phyloP scores from a whole-genome alignment of 169 alveolate species.

The Eimeria acervulina region DNA sequence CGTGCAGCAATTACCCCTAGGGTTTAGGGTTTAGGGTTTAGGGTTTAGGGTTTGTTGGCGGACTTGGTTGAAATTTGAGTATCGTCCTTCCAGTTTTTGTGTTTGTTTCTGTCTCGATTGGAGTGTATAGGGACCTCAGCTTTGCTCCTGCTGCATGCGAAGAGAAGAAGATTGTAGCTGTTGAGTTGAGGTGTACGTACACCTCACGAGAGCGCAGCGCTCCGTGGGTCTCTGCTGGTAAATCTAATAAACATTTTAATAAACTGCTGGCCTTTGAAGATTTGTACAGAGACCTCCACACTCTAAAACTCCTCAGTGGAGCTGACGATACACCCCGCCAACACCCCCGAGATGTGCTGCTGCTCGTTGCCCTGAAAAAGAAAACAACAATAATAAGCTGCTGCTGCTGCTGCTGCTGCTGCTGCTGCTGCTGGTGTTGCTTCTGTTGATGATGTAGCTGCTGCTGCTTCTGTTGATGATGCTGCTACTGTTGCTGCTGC shows the following conservation, averaged over 20 bases:
- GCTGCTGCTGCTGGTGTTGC: too few relatives aligned
- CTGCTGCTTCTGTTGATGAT: too few relatives aligned
- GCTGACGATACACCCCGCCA: neutral
- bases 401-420: too few relatives aligned
- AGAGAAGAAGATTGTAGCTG: neutral
- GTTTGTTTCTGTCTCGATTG: neutral
- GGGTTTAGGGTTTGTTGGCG: neutral
- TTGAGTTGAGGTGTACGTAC: conserved; percentile 10
- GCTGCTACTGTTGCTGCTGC: too few relatives aligned
- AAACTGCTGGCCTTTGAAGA: neutral
- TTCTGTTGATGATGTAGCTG: too few relatives aligned
- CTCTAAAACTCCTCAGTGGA: neutral
- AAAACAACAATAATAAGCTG: too few relatives aligned
- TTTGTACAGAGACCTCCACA: neutral
- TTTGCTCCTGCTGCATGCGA: conserved; percentile 1
- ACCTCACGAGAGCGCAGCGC: conserved; percentile 11
- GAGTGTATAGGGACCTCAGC: neutral
- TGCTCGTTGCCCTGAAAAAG: neutral
- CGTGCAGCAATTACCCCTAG: too few relatives aligned
- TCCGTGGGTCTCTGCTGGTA: conserved; percentile 14
- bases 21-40: neutral
- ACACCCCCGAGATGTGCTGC: neutral
- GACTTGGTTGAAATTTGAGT: neutral
- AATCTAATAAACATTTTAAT: neutral
- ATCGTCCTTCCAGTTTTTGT: neutral